Conservation (phyloP, 2,329 filamentous ascomycete genomes). For the Neocucurbitaria cava region DNA sequence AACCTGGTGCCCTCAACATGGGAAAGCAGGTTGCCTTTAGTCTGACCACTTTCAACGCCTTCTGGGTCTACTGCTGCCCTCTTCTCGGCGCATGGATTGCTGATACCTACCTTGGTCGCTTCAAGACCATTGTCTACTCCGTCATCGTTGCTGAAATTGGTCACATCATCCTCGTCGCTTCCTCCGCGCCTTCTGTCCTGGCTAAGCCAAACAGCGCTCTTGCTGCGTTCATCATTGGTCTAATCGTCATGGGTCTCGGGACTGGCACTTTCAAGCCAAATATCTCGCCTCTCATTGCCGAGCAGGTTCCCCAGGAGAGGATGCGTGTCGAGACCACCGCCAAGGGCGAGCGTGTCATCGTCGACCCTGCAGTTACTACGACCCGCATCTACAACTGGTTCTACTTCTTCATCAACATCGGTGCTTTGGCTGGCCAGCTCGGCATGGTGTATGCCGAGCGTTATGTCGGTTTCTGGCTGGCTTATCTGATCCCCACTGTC, state of each 20-base stretch:
- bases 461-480: slow-evolving; percentile 74
- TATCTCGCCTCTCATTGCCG: slow-evolving; percentile 63
- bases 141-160: slow-evolving; percentile 65
- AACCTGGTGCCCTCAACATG: slow-evolving; percentile 61
- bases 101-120: slow-evolving; percentile 67
- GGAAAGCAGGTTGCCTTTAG: slow-evolving; percentile 62
- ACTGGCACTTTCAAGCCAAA: slow-evolving; percentile 76
- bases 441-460: slow-evolving; percentile 50
- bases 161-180: slow-evolving; percentile 62
- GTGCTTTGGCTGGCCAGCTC: slow-evolving; percentile 45
- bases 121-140: slow-evolving; percentile 65
- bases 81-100: slow-evolving; percentile 65
- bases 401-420: slow-evolving; percentile 50
- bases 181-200: slow-evolving; percentile 61
- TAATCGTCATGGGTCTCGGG: slow-evolving; percentile 70
- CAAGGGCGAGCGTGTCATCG: slow-evolving; percentile 65
- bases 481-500: slow-evolving; percentile 71
- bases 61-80: slow-evolving; percentile 66
- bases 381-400: slow-evolving; percentile 70
- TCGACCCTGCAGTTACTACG: slow-evolving; percentile 71
- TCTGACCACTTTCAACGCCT: slow-evolving; percentile 61
- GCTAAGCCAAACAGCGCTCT: slow-evolving; percentile 57
- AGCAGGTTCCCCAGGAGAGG: slow-evolving; percentile 68
- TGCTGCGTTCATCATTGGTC: slow-evolving; percentile 62
- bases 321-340: slow-evolving; percentile 51